phyloP scores from a whole-genome alignment of 768 basidiomycete species.

The Hygrophorus pudorinus region DNA sequence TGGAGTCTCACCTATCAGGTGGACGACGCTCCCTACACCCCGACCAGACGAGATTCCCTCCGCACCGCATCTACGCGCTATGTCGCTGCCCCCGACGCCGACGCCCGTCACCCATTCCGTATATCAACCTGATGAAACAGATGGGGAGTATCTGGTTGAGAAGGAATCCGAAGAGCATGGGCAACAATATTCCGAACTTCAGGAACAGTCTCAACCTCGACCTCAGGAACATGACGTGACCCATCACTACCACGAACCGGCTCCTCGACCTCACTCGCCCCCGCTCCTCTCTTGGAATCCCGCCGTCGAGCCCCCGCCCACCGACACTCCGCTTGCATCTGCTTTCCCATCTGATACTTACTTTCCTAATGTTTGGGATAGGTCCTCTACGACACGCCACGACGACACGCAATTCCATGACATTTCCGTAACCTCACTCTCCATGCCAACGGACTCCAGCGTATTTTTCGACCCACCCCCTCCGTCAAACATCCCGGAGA shows the following conservation, averaged over 20 bases:
- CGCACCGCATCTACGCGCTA: constrained; percentile 40
- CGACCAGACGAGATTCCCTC: constrained; percentile 52
- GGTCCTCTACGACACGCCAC: constrained; percentile 32
- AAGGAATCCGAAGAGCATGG: constrained; percentile 10
- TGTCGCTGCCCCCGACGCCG: constrained; percentile 43
- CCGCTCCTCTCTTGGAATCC: constrained; percentile 75
- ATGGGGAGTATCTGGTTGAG: constrained; percentile 5
- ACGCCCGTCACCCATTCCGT: constrained; percentile 14
- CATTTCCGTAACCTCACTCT: constrained; percentile 25
- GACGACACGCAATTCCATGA: constrained; percentile 25
- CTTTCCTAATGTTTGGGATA: constrained; percentile 85
- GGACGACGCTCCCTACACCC: constrained; percentile 51
- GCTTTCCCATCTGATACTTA: constrained; percentile 68
- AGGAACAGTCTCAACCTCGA: constrained; percentile 14
- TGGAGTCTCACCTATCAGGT: constrained; percentile 25
- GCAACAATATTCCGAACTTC: constrained; percentile 6
- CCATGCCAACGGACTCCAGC: constrained; percentile 31
- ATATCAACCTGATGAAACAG: constrained; percentile 4
- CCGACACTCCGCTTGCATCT: constrained; percentile 37
- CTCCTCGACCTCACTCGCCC: constrained; percentile 42
- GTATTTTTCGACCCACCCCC: constrained; percentile 55
- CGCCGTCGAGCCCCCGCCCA: constrained; percentile 71
- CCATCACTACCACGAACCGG: constrained; percentile 15
- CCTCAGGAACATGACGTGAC: constrained; percentile 12
- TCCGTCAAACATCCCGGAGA: constrained; percentile 52